A percentile compares a stretch with the other conserved stretches of the same genome.
These are phyloP conservation scores for Dentipellis sp. DNA, from an alignment of 768 basidiomycete genomes.

Conservation along the genomic window DNA sequence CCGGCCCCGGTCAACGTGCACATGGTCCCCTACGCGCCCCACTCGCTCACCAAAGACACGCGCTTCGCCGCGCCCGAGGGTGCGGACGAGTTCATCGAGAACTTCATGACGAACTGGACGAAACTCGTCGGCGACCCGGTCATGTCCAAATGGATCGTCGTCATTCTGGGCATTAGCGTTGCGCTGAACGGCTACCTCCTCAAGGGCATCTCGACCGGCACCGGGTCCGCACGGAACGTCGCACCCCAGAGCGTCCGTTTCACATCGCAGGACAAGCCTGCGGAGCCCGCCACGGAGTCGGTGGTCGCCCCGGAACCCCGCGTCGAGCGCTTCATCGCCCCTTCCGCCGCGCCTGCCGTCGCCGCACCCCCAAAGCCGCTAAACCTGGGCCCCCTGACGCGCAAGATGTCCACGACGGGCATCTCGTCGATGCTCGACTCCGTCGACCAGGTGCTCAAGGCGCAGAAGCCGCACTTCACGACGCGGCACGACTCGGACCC, in stretches of 20 bases:
- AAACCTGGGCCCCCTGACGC: constrained; percentile 10
- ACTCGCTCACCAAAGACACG: constrained; percentile 6
- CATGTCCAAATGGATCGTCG: constrained; percentile 90
- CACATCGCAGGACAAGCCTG: constrained; percentile 8
- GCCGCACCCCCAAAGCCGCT: constrained; percentile 2
- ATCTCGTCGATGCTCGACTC: constrained; percentile 44
- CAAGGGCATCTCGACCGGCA: constrained; percentile 67
- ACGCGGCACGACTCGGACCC: constrained; percentile 16
- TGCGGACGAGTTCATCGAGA: constrained; percentile 54
- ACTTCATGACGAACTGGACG: constrained; percentile 89
- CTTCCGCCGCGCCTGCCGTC: not conserved
- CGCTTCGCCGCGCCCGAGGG: not conserved
- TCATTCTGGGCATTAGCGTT: constrained; percentile 77
- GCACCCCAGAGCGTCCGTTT: constrained; percentile 15
- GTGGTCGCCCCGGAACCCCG: not conserved
- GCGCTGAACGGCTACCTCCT: constrained; percentile 89
- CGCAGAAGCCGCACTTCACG: constrained; percentile 20
- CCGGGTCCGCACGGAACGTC: constrained; percentile 20
- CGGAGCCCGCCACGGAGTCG: not conserved
- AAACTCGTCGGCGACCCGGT: constrained; percentile 89
- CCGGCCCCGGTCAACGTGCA: constrained; percentile 50
- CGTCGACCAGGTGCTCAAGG: constrained; percentile 41
- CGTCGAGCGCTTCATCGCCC: not conserved
- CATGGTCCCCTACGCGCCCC: constrained; percentile 26
- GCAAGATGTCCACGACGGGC: constrained; percentile 15